Conservation (phyloP, 2,329 filamentous ascomycete species). For the Epichloe amarillans region DNA sequence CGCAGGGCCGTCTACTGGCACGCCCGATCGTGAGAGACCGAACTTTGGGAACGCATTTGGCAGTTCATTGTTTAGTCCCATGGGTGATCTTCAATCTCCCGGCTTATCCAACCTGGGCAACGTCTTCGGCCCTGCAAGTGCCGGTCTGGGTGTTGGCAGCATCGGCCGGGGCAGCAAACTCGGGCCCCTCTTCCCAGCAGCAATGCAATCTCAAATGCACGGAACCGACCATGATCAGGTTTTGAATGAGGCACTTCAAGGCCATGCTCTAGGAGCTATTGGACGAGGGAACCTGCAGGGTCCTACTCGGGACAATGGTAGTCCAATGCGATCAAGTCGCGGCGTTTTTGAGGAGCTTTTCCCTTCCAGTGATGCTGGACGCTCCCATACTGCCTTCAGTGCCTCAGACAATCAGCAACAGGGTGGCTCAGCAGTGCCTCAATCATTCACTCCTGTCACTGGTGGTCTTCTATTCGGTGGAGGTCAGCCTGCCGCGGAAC, state of each 20-base stretch:
- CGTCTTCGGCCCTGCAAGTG: slow-evolving; percentile 53
- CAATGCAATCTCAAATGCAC: slow-evolving; percentile 88
- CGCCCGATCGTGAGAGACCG: slow-evolving; percentile 51
- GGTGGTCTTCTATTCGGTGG: slow-evolving; percentile 23
- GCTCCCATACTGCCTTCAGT: slow-evolving; percentile 23
- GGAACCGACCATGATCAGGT: slow-evolving; percentile 51
- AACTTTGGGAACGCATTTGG: slow-evolving; percentile 52
- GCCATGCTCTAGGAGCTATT: slow-evolving; percentile 52
- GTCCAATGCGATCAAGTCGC: slow-evolving; percentile 41
- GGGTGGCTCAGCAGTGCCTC: slow-evolving; percentile 18
- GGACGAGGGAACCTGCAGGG: slow-evolving; percentile 46
- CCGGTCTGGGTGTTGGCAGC: slow-evolving; percentile 46
- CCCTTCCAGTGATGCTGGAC: slow-evolving; percentile 21
- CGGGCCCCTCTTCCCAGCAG: slow-evolving; percentile 72
- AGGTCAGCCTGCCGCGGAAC: slow-evolving; percentile 30
- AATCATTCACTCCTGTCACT: slow-evolving; percentile 23
- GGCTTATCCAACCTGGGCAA: slow-evolving; percentile 52
- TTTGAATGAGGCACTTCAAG: slow-evolving; percentile 42
- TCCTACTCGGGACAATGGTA: slow-evolving; percentile 43
- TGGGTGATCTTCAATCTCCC: slow-evolving; percentile 68
- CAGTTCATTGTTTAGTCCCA: slow-evolving; percentile 64
- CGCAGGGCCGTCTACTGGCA: slow-evolving; percentile 44
- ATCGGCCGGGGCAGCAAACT: slow-evolving; percentile 70
- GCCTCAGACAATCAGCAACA: slow-evolving; percentile 25
- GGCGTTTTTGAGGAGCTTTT: slow-evolving; percentile 44